A percentile compares a stretch with the other conserved stretches of the same genome.
phyloP scores from a whole-genome alignment of 306 rosid genomes.

The Sophora flavescens region DNA sequence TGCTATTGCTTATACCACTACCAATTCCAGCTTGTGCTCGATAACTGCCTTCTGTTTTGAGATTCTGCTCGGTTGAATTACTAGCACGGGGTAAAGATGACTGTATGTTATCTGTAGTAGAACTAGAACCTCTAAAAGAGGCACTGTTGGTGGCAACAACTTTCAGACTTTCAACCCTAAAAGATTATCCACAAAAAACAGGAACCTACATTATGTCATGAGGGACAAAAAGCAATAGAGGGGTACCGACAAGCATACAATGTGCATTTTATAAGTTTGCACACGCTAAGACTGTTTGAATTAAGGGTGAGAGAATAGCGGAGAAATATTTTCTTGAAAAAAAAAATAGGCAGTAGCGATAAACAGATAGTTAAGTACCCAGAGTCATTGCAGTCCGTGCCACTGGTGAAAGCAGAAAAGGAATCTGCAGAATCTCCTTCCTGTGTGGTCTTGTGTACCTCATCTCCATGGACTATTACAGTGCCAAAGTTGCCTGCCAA shows the following conservation, averaged over 20 bases:
- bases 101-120: slow-evolving; percentile 45
- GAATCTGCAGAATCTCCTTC: slow-evolving; percentile 54
- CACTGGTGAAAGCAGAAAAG: slow-evolving; percentile 48
- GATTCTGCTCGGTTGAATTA: slow-evolving; percentile 61
- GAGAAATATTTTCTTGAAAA: slow-evolving; percentile 10
- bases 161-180: slow-evolving; percentile 63
- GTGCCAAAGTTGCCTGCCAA: slow-evolving; percentile 84
- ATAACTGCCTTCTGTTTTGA: slow-evolving; percentile 48
- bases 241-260: slow-evolving; percentile 21
- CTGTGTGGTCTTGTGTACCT: slow-evolving; percentile 51
- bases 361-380: slow-evolving; percentile 59
- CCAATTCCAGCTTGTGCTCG: slow-evolving; percentile 53
- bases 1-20: slow-evolving; percentile 47
- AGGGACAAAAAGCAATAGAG: slow-evolving; percentile 19
- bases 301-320: slow-evolving; percentile 15
- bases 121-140: slow-evolving; percentile 55
- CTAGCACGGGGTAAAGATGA: slow-evolving; percentile 55
- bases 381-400: slow-evolving; percentile 49
- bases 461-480: slow-evolving; percentile 75
- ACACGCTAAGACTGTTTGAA: slow-evolving; percentile 18
- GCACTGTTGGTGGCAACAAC: slow-evolving; percentile 40
- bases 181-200: slow-evolving; percentile 39
- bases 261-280: slow-evolving; percentile 36
- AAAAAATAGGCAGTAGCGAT: slow-evolving; percentile 11
- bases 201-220: slow-evolving; percentile 31